Conservation (phyloP, 129 eudicot genomes). For the Chrysanthemum makinoi region DNA sequence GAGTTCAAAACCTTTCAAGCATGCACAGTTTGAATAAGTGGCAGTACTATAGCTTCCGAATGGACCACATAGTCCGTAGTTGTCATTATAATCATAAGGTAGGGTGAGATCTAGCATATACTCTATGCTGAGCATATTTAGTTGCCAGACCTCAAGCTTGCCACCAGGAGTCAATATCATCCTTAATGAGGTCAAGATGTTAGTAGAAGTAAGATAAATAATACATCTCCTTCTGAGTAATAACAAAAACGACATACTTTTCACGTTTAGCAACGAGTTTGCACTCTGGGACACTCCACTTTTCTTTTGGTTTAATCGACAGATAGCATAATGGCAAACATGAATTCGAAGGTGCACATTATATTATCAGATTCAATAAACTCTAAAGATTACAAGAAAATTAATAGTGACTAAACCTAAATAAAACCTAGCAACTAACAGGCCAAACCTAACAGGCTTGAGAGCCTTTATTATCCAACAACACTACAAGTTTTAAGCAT, state of each 20-base stretch:
- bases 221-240: slow-evolving; percentile 32
- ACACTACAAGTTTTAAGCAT: too few species aligned
- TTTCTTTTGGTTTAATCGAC: too few species aligned
- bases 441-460: too few species aligned
- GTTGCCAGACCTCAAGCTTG: neutral
- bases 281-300: too few species aligned
- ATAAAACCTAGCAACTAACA: too few species aligned
- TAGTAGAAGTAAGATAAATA: neutral
- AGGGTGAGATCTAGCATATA: neutral
- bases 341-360: too few species aligned
- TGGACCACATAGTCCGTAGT: slow-evolving; percentile 29
- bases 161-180: slow-evolving; percentile 10
- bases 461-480: too few species aligned
- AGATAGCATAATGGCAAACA: too few species aligned
- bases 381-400: too few species aligned
- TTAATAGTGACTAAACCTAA: too few species aligned
- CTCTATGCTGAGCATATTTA: neutral
- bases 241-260: neutral
- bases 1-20: slow-evolving; percentile 30
- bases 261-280: neutral
- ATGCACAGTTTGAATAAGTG: slow-evolving; percentile 19
- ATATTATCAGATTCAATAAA: too few species aligned
- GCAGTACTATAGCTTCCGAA: slow-evolving; percentile 27
- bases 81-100: slow-evolving; percentile 6
- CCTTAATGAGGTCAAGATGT: neutral